Conservation (phyloP, 169 alveolate genomes). For the Eimeria necatrix region DNA sequence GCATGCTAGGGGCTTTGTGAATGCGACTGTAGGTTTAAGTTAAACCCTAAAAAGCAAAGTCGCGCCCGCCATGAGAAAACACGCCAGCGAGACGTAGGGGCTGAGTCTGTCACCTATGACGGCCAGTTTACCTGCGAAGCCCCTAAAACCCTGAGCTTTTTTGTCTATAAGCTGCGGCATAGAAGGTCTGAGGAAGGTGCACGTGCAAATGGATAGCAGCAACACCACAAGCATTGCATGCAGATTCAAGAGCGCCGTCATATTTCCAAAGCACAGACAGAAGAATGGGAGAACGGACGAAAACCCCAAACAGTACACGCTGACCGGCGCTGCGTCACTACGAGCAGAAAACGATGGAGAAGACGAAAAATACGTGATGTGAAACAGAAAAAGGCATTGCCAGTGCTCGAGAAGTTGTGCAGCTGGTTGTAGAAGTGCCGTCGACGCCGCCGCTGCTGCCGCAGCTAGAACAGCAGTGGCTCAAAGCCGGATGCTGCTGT, state of each 20-base stretch:
- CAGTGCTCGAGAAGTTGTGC: too few species aligned
- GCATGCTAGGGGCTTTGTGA: too few species aligned
- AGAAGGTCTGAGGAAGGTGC: slow-evolving; percentile 94
- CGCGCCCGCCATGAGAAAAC: slow-evolving; percentile 93
- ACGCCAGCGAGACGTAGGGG: slow-evolving; percentile 94
- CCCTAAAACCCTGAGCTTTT: slow-evolving; percentile 93
- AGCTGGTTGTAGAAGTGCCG: too few species aligned
- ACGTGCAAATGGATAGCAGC: slow-evolving; percentile 95
- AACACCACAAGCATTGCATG: slow-evolving; percentile 95
- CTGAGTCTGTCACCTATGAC: slow-evolving; percentile 97
- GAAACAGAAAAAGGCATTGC: too few species aligned
- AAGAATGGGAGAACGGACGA: too few species aligned
- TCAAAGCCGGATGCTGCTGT: too few species aligned
- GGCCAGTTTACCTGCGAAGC: slow-evolving; percentile 96
- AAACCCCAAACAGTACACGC: too few species aligned
- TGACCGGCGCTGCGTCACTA: too few species aligned
- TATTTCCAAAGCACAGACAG: slow-evolving; percentile 42
- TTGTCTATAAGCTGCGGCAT: slow-evolving; percentile 94
- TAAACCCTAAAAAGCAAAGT: slow-evolving; percentile 89
- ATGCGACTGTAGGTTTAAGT: background rate
- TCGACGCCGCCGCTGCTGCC: too few species aligned
- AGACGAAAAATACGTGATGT: too few species aligned
- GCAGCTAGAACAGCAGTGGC: too few species aligned
- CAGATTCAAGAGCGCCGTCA: slow-evolving; percentile 97
- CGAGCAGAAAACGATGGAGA: too few species aligned